These are phyloP conservation scores for Zygnema circumcarinatum DNA, from an alignment of 139 green algal genomes.

Conservation along the genomic window DNA sequence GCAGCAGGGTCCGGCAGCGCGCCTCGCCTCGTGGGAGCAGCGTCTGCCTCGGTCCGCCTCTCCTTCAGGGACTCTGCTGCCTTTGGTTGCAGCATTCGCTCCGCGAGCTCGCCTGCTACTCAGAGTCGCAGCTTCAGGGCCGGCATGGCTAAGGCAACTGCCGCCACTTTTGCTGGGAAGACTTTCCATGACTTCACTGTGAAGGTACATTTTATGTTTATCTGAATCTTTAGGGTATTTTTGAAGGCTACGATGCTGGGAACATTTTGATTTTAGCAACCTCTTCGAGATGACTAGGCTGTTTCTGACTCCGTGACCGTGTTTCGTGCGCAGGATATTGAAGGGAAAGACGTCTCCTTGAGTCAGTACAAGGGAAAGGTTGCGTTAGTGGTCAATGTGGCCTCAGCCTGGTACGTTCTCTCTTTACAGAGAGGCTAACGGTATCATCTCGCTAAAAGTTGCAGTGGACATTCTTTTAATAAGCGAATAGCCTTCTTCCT, in stretches of 20 bases:
- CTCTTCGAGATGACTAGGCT: too few species aligned
- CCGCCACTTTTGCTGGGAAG: conserved; percentile 30
- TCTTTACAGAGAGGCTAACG: neutral
- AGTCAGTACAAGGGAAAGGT: conserved; percentile 64
- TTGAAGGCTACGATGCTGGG: too few species aligned
- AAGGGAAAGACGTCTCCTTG: conserved; percentile 57
- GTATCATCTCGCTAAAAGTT: too few species aligned
- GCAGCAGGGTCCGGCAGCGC: too few species aligned
- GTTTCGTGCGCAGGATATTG: conserved; percentile 62
- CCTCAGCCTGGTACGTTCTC: conserved; percentile 48
- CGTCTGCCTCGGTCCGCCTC: too few species aligned
- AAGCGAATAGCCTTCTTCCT: too few species aligned
- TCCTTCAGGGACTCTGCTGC: too few species aligned
- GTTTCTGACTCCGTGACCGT: too few species aligned
- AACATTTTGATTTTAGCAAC: too few species aligned
- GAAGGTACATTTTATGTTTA: conserved; percentile 36
- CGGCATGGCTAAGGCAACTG: conserved; percentile 1
- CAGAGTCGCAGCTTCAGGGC: neutral
- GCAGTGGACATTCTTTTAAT: too few species aligned
- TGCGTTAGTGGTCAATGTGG: conserved; percentile 64
- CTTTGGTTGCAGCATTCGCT: too few species aligned
- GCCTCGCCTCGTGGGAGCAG: too few species aligned
- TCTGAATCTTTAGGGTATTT: conserved; percentile 22
- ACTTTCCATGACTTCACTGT: conserved; percentile 43
- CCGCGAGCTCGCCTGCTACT: neutral